Evolutionary conservation across 139 green algal species (phyloP).

Genomic region (Edaphochlamys debaryana): DNA sequence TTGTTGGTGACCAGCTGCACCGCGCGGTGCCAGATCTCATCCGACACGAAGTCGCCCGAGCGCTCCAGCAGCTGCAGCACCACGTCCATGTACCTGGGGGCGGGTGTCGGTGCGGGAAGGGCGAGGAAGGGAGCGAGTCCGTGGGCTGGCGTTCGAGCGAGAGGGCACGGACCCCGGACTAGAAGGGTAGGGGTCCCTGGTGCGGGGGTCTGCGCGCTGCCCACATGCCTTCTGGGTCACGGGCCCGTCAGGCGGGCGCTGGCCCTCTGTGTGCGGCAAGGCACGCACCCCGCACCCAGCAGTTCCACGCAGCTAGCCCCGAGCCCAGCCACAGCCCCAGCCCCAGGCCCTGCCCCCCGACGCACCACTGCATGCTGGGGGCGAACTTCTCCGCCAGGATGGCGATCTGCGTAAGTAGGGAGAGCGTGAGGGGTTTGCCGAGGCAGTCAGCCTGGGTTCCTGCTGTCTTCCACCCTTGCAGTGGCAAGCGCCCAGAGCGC

Average conservation of each 20-base stretch:
- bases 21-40: constrained; percentile 96
- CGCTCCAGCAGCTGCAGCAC: constrained; percentile 92
- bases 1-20: constrained; percentile 97
- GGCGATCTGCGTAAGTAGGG: constrained; percentile 52
- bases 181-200: no score
- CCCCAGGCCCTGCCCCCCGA: no score
- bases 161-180: no score
- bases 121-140: neutral
- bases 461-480: no score
- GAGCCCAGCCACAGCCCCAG: no score
- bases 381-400: constrained; percentile 96
- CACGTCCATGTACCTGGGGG: constrained; percentile 89
- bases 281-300: no score
- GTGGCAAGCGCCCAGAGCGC: no score
- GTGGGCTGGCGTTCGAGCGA: neutral
- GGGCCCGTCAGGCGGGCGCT: no score
- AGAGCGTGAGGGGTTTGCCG: no score
- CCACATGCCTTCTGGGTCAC: no score
- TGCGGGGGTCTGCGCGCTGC: neutral
- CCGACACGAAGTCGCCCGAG: constrained; percentile 91
- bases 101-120: neutral
- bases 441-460: neutral
- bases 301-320: no score
- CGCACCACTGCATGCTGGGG: constrained; percentile 84
- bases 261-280: no score